Base-by-base conservation (phyloP, 23 red algal genomes). In the Pyropia yezoensis region DNA sequence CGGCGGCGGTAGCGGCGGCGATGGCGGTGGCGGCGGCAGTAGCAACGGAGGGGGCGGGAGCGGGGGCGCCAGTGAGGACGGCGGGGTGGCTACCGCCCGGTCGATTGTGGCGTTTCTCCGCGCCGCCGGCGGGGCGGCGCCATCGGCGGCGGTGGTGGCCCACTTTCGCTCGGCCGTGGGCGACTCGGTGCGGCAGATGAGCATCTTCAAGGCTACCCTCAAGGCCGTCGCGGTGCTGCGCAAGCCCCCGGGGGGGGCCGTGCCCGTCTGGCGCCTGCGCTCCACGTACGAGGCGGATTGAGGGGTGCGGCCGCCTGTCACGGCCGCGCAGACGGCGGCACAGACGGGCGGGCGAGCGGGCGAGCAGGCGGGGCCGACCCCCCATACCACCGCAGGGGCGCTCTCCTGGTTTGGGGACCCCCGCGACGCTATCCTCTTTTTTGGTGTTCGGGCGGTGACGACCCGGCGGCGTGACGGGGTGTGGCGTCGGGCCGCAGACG, bases 51-150 rank as follows among this genome's bases (percentile, higher is more conserved):
- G 29, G 71, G 23, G 62, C 69, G 15, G 57, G 50, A 27, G 59
- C 62, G n/a, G 54, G 80, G 8, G 70, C 59, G 49, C 63, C 89
- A 54, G 82, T 81, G 32, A 82, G 69, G 80, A 88, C 83, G 66
- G 76, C 69, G 2, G 65, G 59, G 53, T 75, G 54, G 16, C 80
- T 67, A 18, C 67, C 81, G 60, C 80, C 87, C 64, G 87, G 87
- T 24, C 71, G 61, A 33, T 87, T 24, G 30, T 87, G 50, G 66
- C 67, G 18, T 87, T 87, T 69, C 39, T 87, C 13, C 49, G 33
- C 20, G 47, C 16, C 27, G 59, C 60, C 20, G 72, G 64, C 15
- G 71, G 82, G 3, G 47, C 74, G 28, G 57, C 70, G 52, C 60
- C 82, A 0, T 76, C 70, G 15, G 72, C 49, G 8, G 71, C 65